Evolutionary conservation across 176 grass and related monocot species (phyloP).

Genomic region (Hyparrhenia diplandra): DNA sequence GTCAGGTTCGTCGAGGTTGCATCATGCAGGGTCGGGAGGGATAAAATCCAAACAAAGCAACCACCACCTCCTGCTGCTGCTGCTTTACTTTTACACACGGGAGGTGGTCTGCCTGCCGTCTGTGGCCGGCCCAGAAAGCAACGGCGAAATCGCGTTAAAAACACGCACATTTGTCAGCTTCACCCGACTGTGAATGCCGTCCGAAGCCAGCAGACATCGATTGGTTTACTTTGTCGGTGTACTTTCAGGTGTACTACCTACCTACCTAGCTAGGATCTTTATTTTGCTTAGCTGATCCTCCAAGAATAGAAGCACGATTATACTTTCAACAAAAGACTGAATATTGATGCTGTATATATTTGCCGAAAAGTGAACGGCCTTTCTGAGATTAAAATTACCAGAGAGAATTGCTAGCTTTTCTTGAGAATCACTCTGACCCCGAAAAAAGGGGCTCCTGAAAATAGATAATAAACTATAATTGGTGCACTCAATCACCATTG

Average conservation of each 20-base stretch:
- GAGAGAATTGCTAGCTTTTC: not conserved
- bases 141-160: conserved; percentile 5
- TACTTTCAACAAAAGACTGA: not conserved
- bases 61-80: not conserved
- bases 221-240: not conserved
- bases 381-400: not conserved
- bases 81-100: conserved; percentile 12
- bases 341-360: no score
- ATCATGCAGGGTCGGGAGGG: not conserved
- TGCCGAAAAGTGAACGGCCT: conserved; percentile 7
- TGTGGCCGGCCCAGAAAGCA: conserved; percentile 13
- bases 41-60: not conserved
- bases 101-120: no score
- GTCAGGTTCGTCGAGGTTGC: not conserved
- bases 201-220: not conserved
- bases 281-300: not conserved
- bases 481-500: no score
- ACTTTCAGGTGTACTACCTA: not conserved
- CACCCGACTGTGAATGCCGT: not conserved
- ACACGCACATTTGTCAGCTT: not conserved
- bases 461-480: no score
- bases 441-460: no score
- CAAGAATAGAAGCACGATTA: not conserved
- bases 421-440: not conserved
- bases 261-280: not conserved